Conservation (phyloP, 352 stramenopile genomes). For the Globisporangium sylvaticum region DNA sequence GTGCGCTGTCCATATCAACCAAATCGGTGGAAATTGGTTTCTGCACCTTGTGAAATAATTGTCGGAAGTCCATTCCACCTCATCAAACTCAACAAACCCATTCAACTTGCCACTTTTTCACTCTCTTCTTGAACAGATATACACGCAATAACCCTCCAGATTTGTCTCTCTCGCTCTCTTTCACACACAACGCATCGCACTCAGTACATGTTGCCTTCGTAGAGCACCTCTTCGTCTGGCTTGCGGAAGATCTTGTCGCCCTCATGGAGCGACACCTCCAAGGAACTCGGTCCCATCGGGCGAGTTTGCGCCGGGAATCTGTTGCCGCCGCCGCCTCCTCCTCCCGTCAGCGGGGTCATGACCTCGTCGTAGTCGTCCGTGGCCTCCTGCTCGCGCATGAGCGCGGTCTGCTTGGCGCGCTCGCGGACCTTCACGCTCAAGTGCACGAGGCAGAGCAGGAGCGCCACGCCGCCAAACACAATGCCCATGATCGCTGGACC, state of each 20-base stretch:
- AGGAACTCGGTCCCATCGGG: slow-evolving; percentile 40
- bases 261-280: slow-evolving; percentile 84
- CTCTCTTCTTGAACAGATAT: no score
- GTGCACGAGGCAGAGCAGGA: slow-evolving; percentile 75
- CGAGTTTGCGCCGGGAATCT: not conserved
- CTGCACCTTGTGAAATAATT: no score
- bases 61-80: no score
- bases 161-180: not conserved
- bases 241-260: slow-evolving; percentile 86
- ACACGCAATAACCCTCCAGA: not conserved
- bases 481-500: slow-evolving; percentile 66
- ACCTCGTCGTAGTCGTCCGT: slow-evolving; percentile 89
- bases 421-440: slow-evolving; percentile 75
- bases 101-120: no score
- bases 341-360: slow-evolving; percentile 71
- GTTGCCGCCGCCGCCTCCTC: no score
- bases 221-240: slow-evolving; percentile 73
- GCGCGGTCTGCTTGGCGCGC: slow-evolving; percentile 67
- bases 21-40: no score
- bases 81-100: no score
- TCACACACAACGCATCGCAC: not conserved
- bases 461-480: slow-evolving; percentile 68
- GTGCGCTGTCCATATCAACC: no score
- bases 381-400: slow-evolving; percentile 83
- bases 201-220: slow-evolving; percentile 85